These are phyloP conservation scores for Mollisia scopiformis DNA, from an alignment of 2,329 filamentous ascomycete species.

Conservation along the genomic window DNA sequence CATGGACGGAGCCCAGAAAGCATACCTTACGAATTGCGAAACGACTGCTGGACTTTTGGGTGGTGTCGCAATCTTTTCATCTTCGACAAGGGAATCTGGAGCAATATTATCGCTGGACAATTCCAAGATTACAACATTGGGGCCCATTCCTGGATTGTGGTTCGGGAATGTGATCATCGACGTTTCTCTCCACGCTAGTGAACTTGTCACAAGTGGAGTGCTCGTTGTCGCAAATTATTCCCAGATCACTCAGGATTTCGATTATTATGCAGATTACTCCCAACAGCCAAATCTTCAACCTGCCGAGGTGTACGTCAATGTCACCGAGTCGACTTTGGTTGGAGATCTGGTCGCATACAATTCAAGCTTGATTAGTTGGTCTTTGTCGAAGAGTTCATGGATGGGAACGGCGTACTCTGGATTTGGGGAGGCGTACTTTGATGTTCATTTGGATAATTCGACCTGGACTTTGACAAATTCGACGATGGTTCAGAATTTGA, in stretches of 20 bases:
- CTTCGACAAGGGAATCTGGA: slow-evolving; percentile 19
- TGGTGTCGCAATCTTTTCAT: slow-evolving; percentile 33
- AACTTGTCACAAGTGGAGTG: slow-evolving; percentile 27
- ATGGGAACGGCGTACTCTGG: slow-evolving; percentile 24
- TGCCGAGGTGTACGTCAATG: slow-evolving; percentile 30
- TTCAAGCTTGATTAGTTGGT: slow-evolving; percentile 24
- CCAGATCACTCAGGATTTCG: slow-evolving; percentile 39
- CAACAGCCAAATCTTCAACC: slow-evolving; percentile 34
- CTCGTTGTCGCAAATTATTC: slow-evolving; percentile 33
- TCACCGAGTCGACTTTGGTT: slow-evolving; percentile 31
- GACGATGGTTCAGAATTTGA: slow-evolving; percentile 23
- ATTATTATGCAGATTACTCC: slow-evolving; percentile 36
- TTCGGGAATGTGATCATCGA: slow-evolving; percentile 36
- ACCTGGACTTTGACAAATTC: slow-evolving; percentile 26
- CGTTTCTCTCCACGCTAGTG: slow-evolving; percentile 18
- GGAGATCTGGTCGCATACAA: slow-evolving; percentile 41
- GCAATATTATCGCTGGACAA: slow-evolving; percentile 28
- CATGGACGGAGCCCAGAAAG: slow-evolving; percentile 33
- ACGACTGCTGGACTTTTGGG: slow-evolving; percentile 35
- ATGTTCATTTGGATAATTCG: slow-evolving; percentile 21
- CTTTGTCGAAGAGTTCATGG: slow-evolving; percentile 23
- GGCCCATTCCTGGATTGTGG: slow-evolving; percentile 35
- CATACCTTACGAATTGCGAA: slow-evolving; percentile 28
- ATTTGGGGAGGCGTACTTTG: slow-evolving; percentile 17
- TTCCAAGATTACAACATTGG: slow-evolving; percentile 29